A percentile compares a stretch with the other conserved stretches of the same genome.
Evolutionary conservation across 1,139 yeast species (phyloP).

Genomic region (Saccharomycopsis hybrid): DNA sequence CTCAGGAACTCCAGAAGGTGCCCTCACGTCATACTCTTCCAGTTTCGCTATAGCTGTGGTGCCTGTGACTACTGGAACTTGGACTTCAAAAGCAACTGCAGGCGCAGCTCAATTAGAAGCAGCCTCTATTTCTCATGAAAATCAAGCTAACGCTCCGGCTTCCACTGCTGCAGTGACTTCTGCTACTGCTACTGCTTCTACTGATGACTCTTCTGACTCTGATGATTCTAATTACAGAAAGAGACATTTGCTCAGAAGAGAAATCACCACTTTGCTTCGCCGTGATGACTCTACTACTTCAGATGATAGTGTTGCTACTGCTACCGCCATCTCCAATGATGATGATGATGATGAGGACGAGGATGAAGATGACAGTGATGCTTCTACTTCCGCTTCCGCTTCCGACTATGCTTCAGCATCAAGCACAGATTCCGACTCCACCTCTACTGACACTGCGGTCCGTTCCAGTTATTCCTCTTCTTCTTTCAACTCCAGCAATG

Average conservation of each 20-base stretch:
- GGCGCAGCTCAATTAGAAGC: conserved; percentile 21
- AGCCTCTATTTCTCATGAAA: conserved; percentile 5
- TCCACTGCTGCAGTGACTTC: conserved; percentile 1
- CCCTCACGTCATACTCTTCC: conserved; percentile 51
- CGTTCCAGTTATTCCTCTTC: conserved; percentile 25
- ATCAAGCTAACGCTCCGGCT: neutral
- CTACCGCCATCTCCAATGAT: conserved; percentile 3
- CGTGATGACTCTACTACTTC: neutral
- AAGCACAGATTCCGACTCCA: conserved; percentile 34
- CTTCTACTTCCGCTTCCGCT: neutral
- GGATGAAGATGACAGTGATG: conserved; percentile 4
- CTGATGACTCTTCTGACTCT: neutral
- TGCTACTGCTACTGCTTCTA: conserved; percentile 3
- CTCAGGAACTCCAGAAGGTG: conserved; percentile 45
- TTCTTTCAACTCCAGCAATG: conserved; percentile 26
- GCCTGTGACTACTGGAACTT: conserved; percentile 38
- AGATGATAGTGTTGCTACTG: conserved; percentile 1
- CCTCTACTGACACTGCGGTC: conserved; percentile 31
- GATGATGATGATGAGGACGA: neutral
- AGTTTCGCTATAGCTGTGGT: conserved; percentile 66
- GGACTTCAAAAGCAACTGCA: conserved; percentile 29
- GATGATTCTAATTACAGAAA: neutral
- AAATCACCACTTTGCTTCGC: conserved; percentile 3
- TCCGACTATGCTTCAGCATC: conserved; percentile 22
- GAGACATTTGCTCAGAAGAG: conserved; percentile 9